Evolutionary conservation across 1,139 yeast genomes (phyloP), one percentile per base, ranked within the genome.

Genomic region (Maudiozyma humilis): DNA sequence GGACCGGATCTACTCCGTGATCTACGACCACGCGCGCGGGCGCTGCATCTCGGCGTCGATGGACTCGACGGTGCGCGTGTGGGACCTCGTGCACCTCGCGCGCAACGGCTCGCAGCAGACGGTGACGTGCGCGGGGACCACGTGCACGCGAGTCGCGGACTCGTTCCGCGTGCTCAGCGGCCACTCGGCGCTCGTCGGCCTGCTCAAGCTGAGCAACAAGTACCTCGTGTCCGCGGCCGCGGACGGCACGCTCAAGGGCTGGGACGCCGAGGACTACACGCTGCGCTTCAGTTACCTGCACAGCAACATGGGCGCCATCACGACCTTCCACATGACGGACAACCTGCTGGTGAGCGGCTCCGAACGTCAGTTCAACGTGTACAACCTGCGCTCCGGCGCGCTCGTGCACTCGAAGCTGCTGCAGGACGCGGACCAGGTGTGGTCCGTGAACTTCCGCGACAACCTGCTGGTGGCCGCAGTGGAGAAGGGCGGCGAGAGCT

Each of bases 161-260:
- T 57, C 66, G 27, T 49, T 54, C 51, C 50, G 53, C n/a, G 56
- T 60, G 2, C 43, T 51, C 73, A 82, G 27, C 47, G 96, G 96
- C 0, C 98, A 91, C 63, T 79, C 87, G 0, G 85, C 93, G 13
- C 68, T 91, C 17, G 98, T 91, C 17, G 98, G 98, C 0, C 68
- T 91, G 18, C 70, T 93, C 30, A 88, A 85, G 39, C 72, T 89
- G 19, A 81, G 87, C 7, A 80, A 84, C 36, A 79, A 82, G 17
- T 79, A 79, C 36, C 70, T 91, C n/a, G 95, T 91, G 2, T 83
- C 95, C 33, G 98, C 96, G 0, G 97, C 97, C 1, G 97, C 97
- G 0, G 98, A 91, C 62, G 78, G 94, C 1, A 82, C 96, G 0
- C 71, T 91, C 38, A 72, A 96, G 41, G 82, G 91, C 2, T 91